A percentile compares a stretch with the other conserved stretches of the same genome.
phyloP scores from a whole-genome alignment of 257 asterid species.

The Fraxinus quadrangulata region DNA sequence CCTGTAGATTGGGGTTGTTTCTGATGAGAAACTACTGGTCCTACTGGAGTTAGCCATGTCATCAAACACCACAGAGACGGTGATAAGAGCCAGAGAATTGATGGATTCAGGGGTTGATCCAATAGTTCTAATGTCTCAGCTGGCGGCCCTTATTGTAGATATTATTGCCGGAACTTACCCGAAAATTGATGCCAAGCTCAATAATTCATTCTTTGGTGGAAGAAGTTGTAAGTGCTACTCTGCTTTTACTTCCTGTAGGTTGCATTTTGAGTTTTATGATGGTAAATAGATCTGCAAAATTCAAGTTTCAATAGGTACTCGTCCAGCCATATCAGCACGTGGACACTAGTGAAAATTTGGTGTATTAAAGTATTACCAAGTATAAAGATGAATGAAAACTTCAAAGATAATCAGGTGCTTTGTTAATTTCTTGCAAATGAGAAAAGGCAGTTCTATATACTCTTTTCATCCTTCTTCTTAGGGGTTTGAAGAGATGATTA shows the following conservation, averaged over 20 bases:
- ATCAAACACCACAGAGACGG: conserved; percentile 92
- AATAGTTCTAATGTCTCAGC: conserved; percentile 81
- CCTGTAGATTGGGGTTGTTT: conserved; percentile 90
- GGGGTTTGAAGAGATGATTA: not conserved
- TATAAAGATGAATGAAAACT: not conserved
- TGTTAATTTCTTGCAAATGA: not conserved
- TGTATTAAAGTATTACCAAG: not conserved
- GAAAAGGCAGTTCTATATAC: not conserved
- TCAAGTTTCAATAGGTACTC: not conserved
- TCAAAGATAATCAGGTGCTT: not conserved
- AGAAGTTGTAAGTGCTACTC: conserved; percentile 58
- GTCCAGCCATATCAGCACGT: not conserved
- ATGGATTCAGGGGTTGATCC: conserved; percentile 94
- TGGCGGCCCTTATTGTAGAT: conserved; percentile 93
- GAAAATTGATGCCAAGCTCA: conserved; percentile 43
- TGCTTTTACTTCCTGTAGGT: conserved; percentile 2
- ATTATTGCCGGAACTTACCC: conserved; percentile 84
- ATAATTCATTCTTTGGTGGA: conserved; percentile 54
- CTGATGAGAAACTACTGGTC: conserved; percentile 89
- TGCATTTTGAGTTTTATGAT: not conserved
- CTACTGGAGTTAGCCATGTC: conserved; percentile 96
- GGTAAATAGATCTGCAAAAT: not conserved
- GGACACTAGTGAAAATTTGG: not conserved
- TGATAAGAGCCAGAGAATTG: conserved; percentile 80
- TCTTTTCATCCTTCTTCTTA: not conserved